Conservation (phyloP, 495 filamentous ascomycete genomes). For the Hamigera avellanea region DNA sequence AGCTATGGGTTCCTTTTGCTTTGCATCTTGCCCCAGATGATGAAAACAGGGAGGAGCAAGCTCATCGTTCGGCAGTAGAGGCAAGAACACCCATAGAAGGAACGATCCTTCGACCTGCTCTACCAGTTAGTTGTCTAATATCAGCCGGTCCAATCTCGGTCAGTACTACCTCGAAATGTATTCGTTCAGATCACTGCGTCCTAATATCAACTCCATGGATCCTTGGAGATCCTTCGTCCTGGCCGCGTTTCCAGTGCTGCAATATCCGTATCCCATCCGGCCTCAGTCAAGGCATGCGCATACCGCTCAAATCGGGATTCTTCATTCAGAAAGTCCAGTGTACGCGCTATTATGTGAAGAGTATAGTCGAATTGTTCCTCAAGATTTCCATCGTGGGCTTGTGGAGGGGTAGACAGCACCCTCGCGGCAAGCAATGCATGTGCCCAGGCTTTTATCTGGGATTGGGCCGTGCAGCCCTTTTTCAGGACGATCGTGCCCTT, state of each 20-base stretch:
- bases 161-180: no score
- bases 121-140: no score
- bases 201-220: no score
- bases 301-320: conserved; percentile 28
- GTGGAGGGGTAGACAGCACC: conserved; percentile 4
- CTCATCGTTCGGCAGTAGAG: no score
- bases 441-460: conserved; percentile 60
- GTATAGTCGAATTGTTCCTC: conserved; percentile 3
- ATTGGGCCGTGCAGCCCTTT: conserved; percentile 31
- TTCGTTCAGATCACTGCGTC: no score
- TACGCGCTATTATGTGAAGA: conserved; percentile 7
- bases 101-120: no score
- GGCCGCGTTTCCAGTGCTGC: conserved; percentile 47
- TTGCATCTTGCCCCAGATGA: no score
- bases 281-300: conserved; percentile 24
- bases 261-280: conserved; percentile 50
- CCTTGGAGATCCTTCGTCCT: conserved; percentile 20
- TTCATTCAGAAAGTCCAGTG: conserved; percentile 21
- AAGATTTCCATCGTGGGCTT: neutral
- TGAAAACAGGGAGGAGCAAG: no score
- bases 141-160: no score
- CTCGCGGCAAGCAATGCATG: conserved; percentile 54
- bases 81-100: no score
- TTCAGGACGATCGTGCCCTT: conserved; percentile 54
- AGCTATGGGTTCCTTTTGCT: no score